These are phyloP conservation scores for Piper longum DNA, from an alignment of 164 flowering plant genomes.

Conservation along the genomic window DNA sequence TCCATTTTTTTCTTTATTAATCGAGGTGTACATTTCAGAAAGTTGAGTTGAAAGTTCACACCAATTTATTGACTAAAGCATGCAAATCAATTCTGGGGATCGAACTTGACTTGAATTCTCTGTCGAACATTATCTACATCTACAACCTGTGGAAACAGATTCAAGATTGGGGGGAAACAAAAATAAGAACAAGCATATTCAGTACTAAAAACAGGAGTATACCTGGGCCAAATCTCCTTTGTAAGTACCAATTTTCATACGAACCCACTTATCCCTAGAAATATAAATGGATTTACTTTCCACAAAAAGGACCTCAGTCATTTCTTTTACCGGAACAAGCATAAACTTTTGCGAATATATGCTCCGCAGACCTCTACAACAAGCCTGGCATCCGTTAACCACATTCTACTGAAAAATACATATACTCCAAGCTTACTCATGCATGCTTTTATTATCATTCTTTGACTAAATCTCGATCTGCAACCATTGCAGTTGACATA, in stretches of 20 bases:
- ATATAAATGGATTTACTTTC: slow-evolving; percentile 83
- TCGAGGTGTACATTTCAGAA: not conserved
- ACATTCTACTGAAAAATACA: not conserved
- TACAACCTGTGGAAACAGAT: slow-evolving; percentile 42
- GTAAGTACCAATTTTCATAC: slow-evolving; percentile 85
- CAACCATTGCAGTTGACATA: too few species aligned
- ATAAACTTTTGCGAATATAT: slow-evolving; percentile 48
- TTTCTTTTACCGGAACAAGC: slow-evolving; percentile 90
- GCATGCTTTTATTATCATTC: not conserved
- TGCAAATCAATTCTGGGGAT: slow-evolving; percentile 89
- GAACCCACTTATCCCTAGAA: slow-evolving; percentile 79
- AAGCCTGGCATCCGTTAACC: slow-evolving; percentile 33
- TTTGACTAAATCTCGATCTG: not conserved
- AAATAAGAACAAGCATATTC: not conserved
- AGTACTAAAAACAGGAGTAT: slow-evolving; percentile 2
- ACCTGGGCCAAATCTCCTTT: slow-evolving; percentile 97
- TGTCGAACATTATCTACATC: slow-evolving; percentile 90
- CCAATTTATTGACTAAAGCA: slow-evolving; percentile 73
- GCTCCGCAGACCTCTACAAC: slow-evolving; percentile 73
- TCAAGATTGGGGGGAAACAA: not conserved
- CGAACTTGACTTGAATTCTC: slow-evolving; percentile 71
- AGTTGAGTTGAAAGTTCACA: slow-evolving; percentile 9
- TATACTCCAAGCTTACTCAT: not conserved
- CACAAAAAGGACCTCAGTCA: slow-evolving; percentile 95
- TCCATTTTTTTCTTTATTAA: not conserved